A percentile compares a stretch with the other conserved stretches of the same genome.
Evolutionary conservation across 2,329 filamentous ascomycete genomes (phyloP).

Genomic region (Fusarium transvaalense): DNA sequence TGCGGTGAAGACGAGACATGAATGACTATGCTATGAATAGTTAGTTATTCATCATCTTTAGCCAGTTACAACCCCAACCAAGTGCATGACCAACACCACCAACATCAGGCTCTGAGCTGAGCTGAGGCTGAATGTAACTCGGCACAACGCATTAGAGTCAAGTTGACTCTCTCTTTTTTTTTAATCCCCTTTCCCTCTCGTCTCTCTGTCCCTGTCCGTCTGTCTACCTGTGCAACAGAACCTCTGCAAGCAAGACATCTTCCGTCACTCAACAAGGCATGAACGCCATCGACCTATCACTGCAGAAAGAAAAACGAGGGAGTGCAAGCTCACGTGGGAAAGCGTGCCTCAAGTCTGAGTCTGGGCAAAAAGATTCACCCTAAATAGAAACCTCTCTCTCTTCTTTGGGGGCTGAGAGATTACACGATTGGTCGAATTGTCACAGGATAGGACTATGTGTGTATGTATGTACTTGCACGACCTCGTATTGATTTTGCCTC

Average conservation of each 20-base stretch:
- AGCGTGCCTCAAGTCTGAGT: slow-evolving; percentile 25
- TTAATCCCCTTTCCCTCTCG: not conserved
- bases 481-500: slow-evolving; percentile 34
- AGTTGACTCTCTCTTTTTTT: not conserved
- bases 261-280: slow-evolving; percentile 24
- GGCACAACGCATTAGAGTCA: slow-evolving; percentile 12
- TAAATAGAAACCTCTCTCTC: slow-evolving; percentile 36
- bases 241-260: slow-evolving; percentile 26
- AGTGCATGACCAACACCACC: slow-evolving; percentile 5
- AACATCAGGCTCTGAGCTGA: slow-evolving; percentile 7
- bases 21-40: slow-evolving; percentile 6
- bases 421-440: slow-evolving; percentile 28
- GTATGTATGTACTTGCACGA: slow-evolving; percentile 9
- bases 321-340: slow-evolving; percentile 38
- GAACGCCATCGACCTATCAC: slow-evolving; percentile 46
- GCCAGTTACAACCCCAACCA: slow-evolving; percentile 3
- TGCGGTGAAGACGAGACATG: slow-evolving; percentile 43
- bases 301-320: slow-evolving; percentile 26
- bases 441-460: slow-evolving; percentile 4
- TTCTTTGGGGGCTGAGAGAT: slow-evolving; percentile 3
- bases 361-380: not conserved
- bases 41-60: not conserved
- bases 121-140: slow-evolving; percentile 30
- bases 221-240: slow-evolving; percentile 23
- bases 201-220: not conserved